Conservation (phyloP, 2,329 filamentous ascomycete species). For the Trematosphaeria pertusa region DNA sequence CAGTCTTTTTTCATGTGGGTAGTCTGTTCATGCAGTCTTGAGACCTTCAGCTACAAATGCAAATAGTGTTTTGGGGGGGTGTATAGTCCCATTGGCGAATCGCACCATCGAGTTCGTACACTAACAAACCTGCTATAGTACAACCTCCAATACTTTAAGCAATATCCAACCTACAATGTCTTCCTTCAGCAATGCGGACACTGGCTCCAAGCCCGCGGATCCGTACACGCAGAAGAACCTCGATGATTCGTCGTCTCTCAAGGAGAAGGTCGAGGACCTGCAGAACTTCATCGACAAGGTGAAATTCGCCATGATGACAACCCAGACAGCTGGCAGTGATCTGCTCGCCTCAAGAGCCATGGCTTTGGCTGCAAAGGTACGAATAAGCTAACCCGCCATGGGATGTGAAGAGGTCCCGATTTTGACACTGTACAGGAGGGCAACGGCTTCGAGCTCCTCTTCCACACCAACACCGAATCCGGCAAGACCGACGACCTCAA, state of each 20-base stretch:
- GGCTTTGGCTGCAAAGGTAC: conserved; percentile 80
- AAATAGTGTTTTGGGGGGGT: too few relatives aligned
- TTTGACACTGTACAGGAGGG: too few relatives aligned
- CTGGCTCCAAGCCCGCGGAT: conserved; percentile 63
- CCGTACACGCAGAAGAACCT: conserved; percentile 82
- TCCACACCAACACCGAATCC: conserved; percentile 90
- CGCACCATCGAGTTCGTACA: neutral
- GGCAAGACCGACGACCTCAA: conserved; percentile 85
- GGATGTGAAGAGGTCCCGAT: too few relatives aligned
- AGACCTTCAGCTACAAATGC: too few relatives aligned
- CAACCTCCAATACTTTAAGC: neutral
- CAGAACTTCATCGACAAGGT: conserved; percentile 71
- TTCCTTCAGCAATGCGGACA: conserved; percentile 49
- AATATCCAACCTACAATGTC: conserved; percentile 32
- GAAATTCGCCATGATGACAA: conserved; percentile 93
- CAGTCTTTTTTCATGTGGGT: conserved; percentile 4
- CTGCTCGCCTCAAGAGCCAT: conserved; percentile 82
- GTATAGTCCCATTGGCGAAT: conserved; percentile 7
- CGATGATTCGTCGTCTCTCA: conserved; percentile 71
- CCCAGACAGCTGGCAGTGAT: conserved; percentile 68
- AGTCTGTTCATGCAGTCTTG: too few relatives aligned
- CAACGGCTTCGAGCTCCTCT: conserved; percentile 81
- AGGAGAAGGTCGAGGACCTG: conserved; percentile 79
- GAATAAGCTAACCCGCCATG: conserved; percentile 19
- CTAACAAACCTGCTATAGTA: neutral